These are phyloP conservation scores for Epichloe hybrida DNA, from an alignment of 2,329 filamentous ascomycete species.

Conservation along the genomic window DNA sequence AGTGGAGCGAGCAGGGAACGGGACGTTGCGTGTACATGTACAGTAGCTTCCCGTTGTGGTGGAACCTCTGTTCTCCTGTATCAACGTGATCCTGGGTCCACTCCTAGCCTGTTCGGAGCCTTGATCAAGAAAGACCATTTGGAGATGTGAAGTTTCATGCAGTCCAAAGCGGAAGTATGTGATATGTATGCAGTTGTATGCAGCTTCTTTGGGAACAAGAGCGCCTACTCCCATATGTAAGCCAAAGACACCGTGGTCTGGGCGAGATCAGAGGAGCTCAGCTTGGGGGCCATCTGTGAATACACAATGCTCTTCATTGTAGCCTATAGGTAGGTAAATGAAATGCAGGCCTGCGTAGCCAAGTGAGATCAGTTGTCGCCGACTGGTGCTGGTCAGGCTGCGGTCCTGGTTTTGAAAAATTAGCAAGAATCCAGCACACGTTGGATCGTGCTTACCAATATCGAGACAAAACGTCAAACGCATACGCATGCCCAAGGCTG, in stretches of 20 bases:
- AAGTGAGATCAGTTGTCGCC: no score
- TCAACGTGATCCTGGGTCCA: neutral
- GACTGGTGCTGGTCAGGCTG: no score
- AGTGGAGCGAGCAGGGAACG: neutral
- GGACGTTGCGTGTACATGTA: constrained; percentile 1
- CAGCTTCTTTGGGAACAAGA: neutral
- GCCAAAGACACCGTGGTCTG: neutral
- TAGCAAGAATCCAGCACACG: neutral
- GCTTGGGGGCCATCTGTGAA: no score
- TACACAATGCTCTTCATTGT: no score
- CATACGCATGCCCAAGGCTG: neutral
- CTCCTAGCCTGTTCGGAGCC: neutral
- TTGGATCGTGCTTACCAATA: neutral
- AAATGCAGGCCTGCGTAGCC: no score
- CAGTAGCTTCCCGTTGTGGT: neutral
- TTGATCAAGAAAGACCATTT: neutral
- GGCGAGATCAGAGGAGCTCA: no score
- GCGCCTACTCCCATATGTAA: neutral
- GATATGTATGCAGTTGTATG: neutral
- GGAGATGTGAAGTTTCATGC: neutral
- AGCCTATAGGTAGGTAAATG: no score
- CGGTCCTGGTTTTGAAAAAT: no score
- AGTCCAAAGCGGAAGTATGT: neutral
- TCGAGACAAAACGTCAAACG: neutral
- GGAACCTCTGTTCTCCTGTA: neutral